These are phyloP conservation scores for Aspergillus pseudoterreus DNA, from an alignment of 2,329 filamentous ascomycete genomes.

Conservation along the genomic window DNA sequence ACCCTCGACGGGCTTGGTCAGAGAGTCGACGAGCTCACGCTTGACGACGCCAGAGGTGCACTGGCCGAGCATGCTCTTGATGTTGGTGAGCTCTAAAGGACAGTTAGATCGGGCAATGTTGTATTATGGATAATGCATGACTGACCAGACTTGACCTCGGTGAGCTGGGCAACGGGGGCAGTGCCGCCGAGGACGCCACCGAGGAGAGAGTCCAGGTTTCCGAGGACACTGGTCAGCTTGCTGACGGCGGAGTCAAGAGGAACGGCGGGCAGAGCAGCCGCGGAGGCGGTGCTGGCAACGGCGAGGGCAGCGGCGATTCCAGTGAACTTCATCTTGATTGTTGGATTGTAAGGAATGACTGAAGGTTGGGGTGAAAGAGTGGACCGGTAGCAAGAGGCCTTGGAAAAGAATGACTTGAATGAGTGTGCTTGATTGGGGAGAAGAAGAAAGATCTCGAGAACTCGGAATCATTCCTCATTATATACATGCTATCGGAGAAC, in stretches of 20 bases:
- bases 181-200: constrained; percentile 8
- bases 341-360: constrained; percentile 23
- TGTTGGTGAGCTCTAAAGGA: constrained; percentile 8
- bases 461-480: constrained; percentile 12
- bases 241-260: constrained; percentile 9
- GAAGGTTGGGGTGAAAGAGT: constrained; percentile 9
- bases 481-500: constrained; percentile 16
- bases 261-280: constrained; percentile 25
- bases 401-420: constrained; percentile 21
- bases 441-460: not conserved
- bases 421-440: constrained; percentile 17
- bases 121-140: no score
- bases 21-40: constrained; percentile 8
- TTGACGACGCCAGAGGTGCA: constrained; percentile 1
- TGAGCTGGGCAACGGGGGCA: constrained; percentile 7
- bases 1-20: not conserved
- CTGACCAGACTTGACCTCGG: constrained; percentile 5
- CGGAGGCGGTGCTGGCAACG: constrained; percentile 26
- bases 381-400: constrained; percentile 5
- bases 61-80: constrained; percentile 14
- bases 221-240: constrained; percentile 13
- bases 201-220: constrained; percentile 15
- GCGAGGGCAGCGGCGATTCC: constrained; percentile 30
- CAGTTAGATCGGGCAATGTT: not conserved
- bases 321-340: constrained; percentile 35